Evolutionary conservation across 805 yeast species (phyloP).

Genomic region (Sugiyamaella valdiviana): DNA sequence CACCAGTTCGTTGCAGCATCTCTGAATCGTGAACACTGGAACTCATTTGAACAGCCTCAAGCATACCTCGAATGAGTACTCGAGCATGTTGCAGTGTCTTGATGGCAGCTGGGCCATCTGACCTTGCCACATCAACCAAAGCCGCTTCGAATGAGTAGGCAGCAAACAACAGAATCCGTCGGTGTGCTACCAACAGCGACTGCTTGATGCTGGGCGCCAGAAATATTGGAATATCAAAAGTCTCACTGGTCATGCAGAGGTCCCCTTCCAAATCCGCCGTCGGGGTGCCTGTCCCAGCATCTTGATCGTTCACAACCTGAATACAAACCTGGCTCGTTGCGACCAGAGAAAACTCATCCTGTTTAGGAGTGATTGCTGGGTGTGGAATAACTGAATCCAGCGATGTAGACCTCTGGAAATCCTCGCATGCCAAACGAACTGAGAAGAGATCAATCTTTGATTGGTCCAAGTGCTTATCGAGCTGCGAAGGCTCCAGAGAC

Average conservation of each 20-base stretch:
- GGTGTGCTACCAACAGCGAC: slow-evolving; percentile 4
- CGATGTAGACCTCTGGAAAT: too few species aligned
- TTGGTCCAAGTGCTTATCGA: background rate
- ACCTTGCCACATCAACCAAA: slow-evolving; percentile 6
- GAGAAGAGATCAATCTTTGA: slow-evolving; percentile 2
- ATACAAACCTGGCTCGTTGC: too few species aligned
- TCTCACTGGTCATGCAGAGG: background rate
- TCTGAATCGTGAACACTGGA: background rate
- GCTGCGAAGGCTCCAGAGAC: background rate
- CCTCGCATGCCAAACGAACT: background rate
- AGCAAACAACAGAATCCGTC: slow-evolving; percentile 15
- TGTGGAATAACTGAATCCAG: too few species aligned
- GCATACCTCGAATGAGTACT: slow-evolving; percentile 2
- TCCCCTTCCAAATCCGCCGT: slow-evolving; percentile 2
- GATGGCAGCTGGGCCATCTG: slow-evolving; percentile 6
- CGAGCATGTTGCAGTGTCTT: slow-evolving; percentile 4
- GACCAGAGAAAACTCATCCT: too few species aligned
- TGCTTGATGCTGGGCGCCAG: slow-evolving; percentile 8
- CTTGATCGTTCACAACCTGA: background rate
- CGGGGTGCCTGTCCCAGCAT: background rate
- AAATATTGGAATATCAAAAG: slow-evolving; percentile 8
- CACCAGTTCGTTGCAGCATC: background rate
- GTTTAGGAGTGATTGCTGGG: too few species aligned
- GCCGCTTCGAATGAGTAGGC: slow-evolving; percentile 11
- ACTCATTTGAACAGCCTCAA: background rate